These are phyloP conservation scores for Eustoma russellianum DNA, from an alignment of 257 asterid genomes.

Conservation along the genomic window DNA sequence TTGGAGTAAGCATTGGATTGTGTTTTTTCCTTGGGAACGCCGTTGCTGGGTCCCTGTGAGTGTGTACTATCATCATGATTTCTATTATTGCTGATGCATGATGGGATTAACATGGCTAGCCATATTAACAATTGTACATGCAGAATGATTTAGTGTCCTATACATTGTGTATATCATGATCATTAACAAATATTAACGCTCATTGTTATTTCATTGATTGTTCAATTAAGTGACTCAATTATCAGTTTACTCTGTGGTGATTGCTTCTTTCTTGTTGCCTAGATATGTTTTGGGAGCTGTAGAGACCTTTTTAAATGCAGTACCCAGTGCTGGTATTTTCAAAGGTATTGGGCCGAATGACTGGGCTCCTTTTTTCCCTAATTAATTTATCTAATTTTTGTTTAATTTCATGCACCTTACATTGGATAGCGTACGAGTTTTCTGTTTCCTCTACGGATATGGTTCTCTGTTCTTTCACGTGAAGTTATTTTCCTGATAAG, in stretches of 20 bases:
- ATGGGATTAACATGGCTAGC: constrained; percentile 1
- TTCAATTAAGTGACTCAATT: background rate
- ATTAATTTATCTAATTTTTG: too few relatives aligned
- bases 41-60: constrained; percentile 98
- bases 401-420: too few relatives aligned
- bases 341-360: constrained; percentile 39
- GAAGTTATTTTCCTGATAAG: too few relatives aligned
- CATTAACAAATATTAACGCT: background rate
- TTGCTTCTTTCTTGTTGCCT: constrained; percentile 16
- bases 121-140: background rate
- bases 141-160: background rate
- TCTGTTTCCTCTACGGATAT: too few relatives aligned
- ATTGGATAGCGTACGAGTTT: too few relatives aligned
- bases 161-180: background rate
- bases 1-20: constrained; percentile 97
- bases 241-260: constrained; percentile 3
- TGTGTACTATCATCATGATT: constrained; percentile 13
- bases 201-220: constrained; percentile 1
- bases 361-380: background rate
- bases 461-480: too few relatives aligned
- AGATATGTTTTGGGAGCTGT: constrained; percentile 99
- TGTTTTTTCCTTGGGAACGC: constrained; percentile 99
- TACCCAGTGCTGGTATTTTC: constrained; percentile 92
- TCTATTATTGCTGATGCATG: constrained; percentile 3
- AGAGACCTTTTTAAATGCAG: constrained; percentile 90